A percentile compares a stretch with the other conserved stretches of the same genome.
Conservation (phyloP, 2,329 filamentous ascomycete genomes). For the Cladosporium austrohemisphaericum region DNA sequence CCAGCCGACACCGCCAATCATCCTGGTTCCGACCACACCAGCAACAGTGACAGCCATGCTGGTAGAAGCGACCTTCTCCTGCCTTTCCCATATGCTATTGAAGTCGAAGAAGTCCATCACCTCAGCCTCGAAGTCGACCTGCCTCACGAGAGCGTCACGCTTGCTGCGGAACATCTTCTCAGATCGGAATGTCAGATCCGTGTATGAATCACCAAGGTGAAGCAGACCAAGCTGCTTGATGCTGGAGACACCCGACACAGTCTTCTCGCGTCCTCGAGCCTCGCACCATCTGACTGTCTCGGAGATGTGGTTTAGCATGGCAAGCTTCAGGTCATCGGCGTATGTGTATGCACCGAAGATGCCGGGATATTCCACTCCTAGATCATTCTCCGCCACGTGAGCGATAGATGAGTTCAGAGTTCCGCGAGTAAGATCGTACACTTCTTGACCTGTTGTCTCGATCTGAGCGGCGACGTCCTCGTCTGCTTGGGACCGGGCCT, state of each 20-base stretch:
- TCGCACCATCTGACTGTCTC: constrained; percentile 76
- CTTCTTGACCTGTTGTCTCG: constrained; percentile 77
- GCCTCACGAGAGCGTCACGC: constrained; percentile 73
- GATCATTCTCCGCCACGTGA: constrained; percentile 69
- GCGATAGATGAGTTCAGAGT: constrained; percentile 72
- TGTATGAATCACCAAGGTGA: constrained; percentile 83
- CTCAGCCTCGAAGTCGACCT: constrained; percentile 84
- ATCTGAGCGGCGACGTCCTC: constrained; percentile 78
- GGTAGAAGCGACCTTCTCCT: constrained; percentile 92
- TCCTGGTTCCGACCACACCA: constrained; percentile 75
- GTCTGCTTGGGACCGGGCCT: constrained; percentile 72
- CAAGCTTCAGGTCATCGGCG: constrained; percentile 85
- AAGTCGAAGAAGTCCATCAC: constrained; percentile 92
- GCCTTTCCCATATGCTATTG: constrained; percentile 73
- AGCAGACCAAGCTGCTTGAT: constrained; percentile 86
- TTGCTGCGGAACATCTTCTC: constrained; percentile 92
- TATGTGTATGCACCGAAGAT: constrained; percentile 83
- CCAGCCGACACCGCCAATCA: constrained; percentile 83
- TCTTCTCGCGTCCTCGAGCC: constrained; percentile 74
- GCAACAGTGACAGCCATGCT: constrained; percentile 91
- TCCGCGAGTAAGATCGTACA: constrained; percentile 78
- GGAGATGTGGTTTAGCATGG: constrained; percentile 85
- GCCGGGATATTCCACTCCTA: constrained; percentile 83
- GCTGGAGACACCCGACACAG: constrained; percentile 74
- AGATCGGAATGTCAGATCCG: constrained; percentile 79